These are phyloP conservation scores for Pseudogymnoascus sp. DNA, from an alignment of 2,329 filamentous ascomycete species.

Conservation along the genomic window DNA sequence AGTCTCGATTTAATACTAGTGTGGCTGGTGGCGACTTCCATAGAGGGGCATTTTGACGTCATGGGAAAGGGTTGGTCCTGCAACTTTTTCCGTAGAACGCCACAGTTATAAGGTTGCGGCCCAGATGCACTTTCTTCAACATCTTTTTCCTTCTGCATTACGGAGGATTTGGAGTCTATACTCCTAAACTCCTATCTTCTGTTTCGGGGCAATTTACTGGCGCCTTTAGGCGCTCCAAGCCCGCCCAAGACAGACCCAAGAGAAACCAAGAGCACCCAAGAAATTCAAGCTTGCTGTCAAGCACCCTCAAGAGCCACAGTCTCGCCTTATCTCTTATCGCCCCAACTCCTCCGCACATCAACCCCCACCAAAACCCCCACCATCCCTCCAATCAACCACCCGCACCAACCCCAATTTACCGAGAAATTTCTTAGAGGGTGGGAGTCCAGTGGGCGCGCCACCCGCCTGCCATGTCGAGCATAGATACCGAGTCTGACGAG, in stretches of 20 bases:
- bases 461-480: slow-evolving; percentile 2
- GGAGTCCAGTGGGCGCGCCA: neutral
- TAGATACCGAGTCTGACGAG: slow-evolving; percentile 8
- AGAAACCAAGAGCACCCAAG: neutral
- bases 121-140: neutral
- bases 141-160: neutral
- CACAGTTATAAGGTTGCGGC: neutral
- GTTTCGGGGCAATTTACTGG: neutral
- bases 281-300: neutral
- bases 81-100: neutral
- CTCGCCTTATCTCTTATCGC: slow-evolving; percentile 5
- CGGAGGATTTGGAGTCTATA: neutral
- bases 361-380: slow-evolving; percentile 1
- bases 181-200: neutral
- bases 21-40: neutral
- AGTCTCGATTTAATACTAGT: neutral
- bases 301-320: neutral
- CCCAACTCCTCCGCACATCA: neutral
- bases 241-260: neutral
- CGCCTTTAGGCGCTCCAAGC: neutral
- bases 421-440: neutral
- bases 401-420: neutral
- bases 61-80: neutral
- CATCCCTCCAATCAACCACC: neutral
- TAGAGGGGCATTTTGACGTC: slow-evolving; percentile 6